These are phyloP conservation scores for Artemisia tridentata DNA, from an alignment of 129 eudicot genomes.

Conservation along the genomic window DNA sequence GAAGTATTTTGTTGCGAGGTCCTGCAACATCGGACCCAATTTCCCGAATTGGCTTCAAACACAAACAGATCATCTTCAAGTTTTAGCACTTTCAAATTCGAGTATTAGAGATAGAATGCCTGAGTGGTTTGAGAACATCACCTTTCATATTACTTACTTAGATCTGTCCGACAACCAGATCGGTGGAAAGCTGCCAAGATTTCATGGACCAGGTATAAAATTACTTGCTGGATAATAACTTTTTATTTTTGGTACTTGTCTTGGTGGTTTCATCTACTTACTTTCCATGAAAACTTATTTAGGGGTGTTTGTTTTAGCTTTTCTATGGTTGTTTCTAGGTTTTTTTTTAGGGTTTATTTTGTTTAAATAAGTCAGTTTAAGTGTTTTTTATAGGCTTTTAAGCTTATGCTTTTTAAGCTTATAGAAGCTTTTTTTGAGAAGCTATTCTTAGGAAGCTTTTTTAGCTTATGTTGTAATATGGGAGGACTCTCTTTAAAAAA, in stretches of 20 bases:
- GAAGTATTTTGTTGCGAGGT: background rate
- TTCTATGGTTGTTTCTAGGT: background rate
- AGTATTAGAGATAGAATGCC: constrained; percentile 5
- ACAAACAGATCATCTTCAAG: background rate
- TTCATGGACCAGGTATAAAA: background rate
- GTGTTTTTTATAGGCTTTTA: no score
- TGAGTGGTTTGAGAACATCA: background rate
- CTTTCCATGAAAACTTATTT: background rate
- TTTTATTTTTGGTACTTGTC: no score
- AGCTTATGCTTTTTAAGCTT: background rate
- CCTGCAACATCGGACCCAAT: background rate
- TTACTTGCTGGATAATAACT: background rate
- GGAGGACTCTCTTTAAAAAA: background rate
- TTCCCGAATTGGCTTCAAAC: constrained; percentile 10
- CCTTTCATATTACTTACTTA: background rate
- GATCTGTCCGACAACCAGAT: background rate
- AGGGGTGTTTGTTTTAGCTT: background rate
- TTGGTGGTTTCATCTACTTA: background rate
- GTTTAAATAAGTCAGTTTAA: background rate
- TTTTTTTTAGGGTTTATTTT: background rate
- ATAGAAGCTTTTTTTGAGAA: no score
- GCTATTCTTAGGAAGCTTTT: background rate
- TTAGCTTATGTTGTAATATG: background rate
- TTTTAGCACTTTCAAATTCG: background rate
- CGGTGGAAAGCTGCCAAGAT: background rate